These are phyloP conservation scores for Rhodotorula sp. DNA, from an alignment of 1,284 basidiomycete species.

Conservation along the genomic window DNA sequence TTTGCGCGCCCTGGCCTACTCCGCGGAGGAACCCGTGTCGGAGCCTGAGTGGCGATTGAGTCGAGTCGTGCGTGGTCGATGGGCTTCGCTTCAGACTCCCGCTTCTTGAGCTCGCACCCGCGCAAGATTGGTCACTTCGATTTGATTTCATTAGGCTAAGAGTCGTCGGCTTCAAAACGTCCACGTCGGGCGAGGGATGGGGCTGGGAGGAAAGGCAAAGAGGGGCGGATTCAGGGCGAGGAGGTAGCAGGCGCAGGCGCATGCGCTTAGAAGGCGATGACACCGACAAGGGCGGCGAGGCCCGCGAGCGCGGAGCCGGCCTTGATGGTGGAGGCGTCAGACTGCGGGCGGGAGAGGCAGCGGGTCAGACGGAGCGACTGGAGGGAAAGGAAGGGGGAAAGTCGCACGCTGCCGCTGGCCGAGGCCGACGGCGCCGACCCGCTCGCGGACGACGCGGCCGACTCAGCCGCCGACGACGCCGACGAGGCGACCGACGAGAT, in stretches of 20 bases:
- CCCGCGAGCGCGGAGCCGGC: conserved; percentile 13
- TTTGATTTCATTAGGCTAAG: background rate
- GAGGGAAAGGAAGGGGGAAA: background rate
- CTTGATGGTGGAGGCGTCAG: background rate
- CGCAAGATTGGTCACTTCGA: no score
- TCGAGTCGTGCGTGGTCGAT: no score
- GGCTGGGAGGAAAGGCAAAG: background rate
- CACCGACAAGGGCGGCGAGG: conserved; percentile 8
- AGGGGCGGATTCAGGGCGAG: background rate
- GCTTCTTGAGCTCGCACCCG: no score
- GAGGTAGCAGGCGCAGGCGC: background rate
- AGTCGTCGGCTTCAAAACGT: background rate
- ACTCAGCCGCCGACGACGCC: background rate
- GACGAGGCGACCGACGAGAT: background rate
- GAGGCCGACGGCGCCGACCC: background rate
- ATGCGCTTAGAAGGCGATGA: conserved; percentile 8
- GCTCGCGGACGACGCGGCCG: background rate
- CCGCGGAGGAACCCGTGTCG: no score
- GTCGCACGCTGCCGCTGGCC: background rate
- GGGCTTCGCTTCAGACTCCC: no score
- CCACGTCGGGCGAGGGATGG: background rate
- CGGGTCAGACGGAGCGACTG: background rate
- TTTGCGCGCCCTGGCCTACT: no score
- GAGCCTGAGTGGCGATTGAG: no score
- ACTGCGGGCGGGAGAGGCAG: background rate